Evolutionary conservation across 2,329 filamentous ascomycete genomes (phyloP).

Genomic region (Pseudogymnoascus sp.): DNA sequence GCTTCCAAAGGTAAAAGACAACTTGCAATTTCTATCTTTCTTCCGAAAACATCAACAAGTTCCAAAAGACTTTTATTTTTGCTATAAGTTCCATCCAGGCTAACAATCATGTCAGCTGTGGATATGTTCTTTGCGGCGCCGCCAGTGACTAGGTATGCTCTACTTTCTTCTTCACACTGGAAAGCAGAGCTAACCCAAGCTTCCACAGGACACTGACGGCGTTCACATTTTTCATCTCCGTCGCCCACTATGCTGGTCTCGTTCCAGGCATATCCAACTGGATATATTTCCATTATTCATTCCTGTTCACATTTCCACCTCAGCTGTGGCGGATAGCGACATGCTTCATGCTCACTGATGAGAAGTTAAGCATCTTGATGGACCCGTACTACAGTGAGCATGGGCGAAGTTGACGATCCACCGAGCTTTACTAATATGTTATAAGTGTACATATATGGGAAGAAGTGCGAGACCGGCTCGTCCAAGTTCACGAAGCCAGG

Average conservation of each 20-base stretch:
- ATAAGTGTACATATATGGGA: slow-evolving; percentile 58
- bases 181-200: slow-evolving; percentile 31
- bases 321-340: slow-evolving; percentile 32
- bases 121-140: slow-evolving; percentile 58
- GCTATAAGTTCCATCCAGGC: slow-evolving; percentile 1
- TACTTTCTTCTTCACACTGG: slow-evolving; percentile 30
- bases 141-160: slow-evolving; percentile 54
- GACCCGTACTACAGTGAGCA: slow-evolving; percentile 59
- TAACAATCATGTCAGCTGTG: slow-evolving; percentile 28
- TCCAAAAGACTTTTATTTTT: background rate
- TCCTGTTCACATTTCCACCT: slow-evolving; percentile 42
- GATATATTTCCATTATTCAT: slow-evolving; percentile 42
- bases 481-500: slow-evolving; percentile 53
- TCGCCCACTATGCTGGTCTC: slow-evolving; percentile 47
- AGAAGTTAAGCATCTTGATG: slow-evolving; percentile 43
- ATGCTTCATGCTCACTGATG: slow-evolving; percentile 30
- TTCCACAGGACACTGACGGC: slow-evolving; percentile 53
- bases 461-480: slow-evolving; percentile 52
- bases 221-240: slow-evolving; percentile 49
- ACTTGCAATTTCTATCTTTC: slow-evolving; percentile 4
- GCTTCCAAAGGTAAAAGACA: slow-evolving; percentile 5
- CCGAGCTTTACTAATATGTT: slow-evolving; percentile 25
- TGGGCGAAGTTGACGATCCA: slow-evolving; percentile 15
- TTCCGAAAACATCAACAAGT: slow-evolving; percentile 3
- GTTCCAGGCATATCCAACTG: slow-evolving; percentile 33